Conservation (phyloP, 441 rosid species). For the Jatropha multifida region DNA sequence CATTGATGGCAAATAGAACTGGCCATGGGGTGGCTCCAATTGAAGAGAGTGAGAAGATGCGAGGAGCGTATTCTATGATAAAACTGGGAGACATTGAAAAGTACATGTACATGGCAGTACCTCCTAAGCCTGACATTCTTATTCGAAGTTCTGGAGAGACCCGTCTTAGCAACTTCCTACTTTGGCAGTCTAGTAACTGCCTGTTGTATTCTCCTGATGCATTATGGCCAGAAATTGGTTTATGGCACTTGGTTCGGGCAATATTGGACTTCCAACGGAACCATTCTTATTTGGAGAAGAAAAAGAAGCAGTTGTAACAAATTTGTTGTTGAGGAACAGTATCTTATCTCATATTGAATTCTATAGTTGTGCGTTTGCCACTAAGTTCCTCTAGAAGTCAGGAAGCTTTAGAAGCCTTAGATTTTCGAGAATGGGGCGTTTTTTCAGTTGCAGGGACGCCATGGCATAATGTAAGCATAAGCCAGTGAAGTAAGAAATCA, state of each 20-base stretch:
- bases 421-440: not conserved
- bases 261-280: constrained; percentile 58
- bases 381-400: not conserved
- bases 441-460: not conserved
- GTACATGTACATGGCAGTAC: constrained; percentile 66
- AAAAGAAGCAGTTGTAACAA: constrained; percentile 44
- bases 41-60: constrained; percentile 13
- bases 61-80: constrained; percentile 24
- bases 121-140: constrained; percentile 73
- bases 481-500: not conserved
- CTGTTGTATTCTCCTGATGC: constrained; percentile 57
- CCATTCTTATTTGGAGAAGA: constrained; percentile 62
- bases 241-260: constrained; percentile 64
- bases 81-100: constrained; percentile 51
- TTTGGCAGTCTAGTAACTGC: constrained; percentile 62
- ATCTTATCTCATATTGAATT: too few relatives aligned
- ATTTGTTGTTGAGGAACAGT: not conserved
- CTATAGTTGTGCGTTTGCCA: not conserved
- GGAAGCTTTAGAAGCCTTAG: not conserved
- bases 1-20: not conserved
- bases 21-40: constrained; percentile 8
- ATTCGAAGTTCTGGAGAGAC: constrained; percentile 76
- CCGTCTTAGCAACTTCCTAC: constrained; percentile 73
- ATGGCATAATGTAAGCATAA: not conserved
- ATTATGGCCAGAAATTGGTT: constrained; percentile 80